Percentiles rank a stretch among this genome's conserved stretches.
Conservation (phyloP, 352 stramenopile genomes). For the Phytophthora idaei region DNA sequence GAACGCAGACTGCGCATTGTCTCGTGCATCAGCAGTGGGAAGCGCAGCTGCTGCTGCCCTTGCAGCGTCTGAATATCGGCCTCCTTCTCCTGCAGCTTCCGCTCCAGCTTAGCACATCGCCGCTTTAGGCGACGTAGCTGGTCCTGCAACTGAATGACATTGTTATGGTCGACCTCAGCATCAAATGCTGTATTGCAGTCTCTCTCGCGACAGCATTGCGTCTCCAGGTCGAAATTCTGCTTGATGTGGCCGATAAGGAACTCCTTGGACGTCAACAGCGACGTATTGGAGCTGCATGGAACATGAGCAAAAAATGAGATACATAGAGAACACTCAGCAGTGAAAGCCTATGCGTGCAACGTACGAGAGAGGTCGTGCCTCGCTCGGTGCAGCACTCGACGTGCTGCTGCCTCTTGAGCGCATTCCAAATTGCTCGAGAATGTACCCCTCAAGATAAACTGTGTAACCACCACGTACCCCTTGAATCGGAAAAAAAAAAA, state of each 20-base stretch:
- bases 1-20: conserved; percentile 63
- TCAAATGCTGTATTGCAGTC: conserved; percentile 42
- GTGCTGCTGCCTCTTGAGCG: neutral
- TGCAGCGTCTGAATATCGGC: conserved; percentile 51
- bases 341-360: neutral
- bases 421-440: too few species aligned
- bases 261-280: conserved; percentile 29
- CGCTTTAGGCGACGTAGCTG: conserved; percentile 56
- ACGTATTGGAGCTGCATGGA: conserved; percentile 1
- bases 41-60: conserved; percentile 55
- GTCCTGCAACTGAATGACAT: conserved; percentile 43
- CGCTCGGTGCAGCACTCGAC: neutral
- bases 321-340: neutral
- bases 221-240: conserved; percentile 62
- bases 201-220: conserved; percentile 48
- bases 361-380: conserved; percentile 8
- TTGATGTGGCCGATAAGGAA: conserved; percentile 56
- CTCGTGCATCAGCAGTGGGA: conserved; percentile 65
- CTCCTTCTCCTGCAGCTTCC: conserved; percentile 65
- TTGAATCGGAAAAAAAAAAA: too few species aligned
- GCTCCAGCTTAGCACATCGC: conserved; percentile 64
- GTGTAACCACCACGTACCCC: too few species aligned
- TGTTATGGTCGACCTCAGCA: conserved; percentile 22
- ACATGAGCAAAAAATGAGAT: neutral
- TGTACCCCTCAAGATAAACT: too few species aligned